These are phyloP conservation scores for Naematelia encephala DNA, from an alignment of 768 basidiomycete species.

Conservation along the genomic window DNA sequence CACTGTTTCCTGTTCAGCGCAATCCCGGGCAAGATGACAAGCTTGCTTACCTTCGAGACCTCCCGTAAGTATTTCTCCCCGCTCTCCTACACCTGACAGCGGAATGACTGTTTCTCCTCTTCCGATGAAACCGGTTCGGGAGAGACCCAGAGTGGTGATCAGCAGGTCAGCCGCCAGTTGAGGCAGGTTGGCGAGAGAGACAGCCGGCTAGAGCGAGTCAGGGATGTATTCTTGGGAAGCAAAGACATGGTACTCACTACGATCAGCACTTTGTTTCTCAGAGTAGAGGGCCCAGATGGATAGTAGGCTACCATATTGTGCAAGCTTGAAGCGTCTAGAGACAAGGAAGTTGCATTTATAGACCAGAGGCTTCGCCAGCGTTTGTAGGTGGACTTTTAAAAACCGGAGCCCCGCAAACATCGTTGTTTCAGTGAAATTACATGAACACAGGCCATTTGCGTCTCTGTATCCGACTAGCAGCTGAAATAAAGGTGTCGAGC, in stretches of 20 bases:
- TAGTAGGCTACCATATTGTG: conserved; percentile 27
- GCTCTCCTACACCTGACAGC: conserved; percentile 69
- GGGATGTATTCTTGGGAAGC: background rate
- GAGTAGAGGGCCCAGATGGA: conserved; percentile 6
- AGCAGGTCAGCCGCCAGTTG: conserved; percentile 74
- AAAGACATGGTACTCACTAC: conserved; percentile 11
- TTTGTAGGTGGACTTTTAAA: background rate
- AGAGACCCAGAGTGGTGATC: conserved; percentile 63
- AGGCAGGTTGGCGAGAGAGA: conserved; percentile 76
- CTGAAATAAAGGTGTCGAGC: background rate
- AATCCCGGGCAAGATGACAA: background rate
- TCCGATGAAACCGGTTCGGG: conserved; percentile 64
- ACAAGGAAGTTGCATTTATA: too few species aligned
- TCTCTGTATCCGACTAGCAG: background rate
- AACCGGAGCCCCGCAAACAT: conserved; percentile 13
- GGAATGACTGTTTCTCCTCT: conserved; percentile 62
- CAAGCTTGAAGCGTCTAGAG: conserved; percentile 3
- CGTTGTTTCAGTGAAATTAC: conserved; percentile 1
- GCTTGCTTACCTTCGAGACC: conserved; percentile 67
- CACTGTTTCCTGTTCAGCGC: conserved; percentile 54
- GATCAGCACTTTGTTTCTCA: conserved; percentile 12
- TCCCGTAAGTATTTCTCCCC: conserved; percentile 63
- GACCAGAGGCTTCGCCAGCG: background rate
- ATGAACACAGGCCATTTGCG: background rate
- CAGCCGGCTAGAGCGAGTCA: conserved; percentile 58